Evolutionary conservation across 2,329 filamentous ascomycete genomes (phyloP).

Genomic region (Nemania sp.): DNA sequence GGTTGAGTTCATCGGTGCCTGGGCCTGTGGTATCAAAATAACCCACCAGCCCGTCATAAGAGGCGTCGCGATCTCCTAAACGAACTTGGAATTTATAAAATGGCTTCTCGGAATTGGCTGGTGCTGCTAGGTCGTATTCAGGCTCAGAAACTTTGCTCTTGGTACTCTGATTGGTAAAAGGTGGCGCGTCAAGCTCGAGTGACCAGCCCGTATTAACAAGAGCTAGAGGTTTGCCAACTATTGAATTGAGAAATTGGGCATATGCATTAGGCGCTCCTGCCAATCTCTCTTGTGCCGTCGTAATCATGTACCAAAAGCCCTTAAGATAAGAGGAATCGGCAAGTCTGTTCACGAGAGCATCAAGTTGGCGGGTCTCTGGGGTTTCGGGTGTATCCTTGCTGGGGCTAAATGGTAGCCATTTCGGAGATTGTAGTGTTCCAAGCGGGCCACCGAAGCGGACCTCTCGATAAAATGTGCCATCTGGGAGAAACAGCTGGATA

Average conservation of each 20-base stretch:
- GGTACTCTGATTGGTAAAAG: constrained; percentile 30
- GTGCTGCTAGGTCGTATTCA: background rate
- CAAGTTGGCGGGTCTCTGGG: constrained; percentile 34
- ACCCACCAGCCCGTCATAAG: constrained; percentile 45
- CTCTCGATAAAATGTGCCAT: constrained; percentile 49
- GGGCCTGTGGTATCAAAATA: constrained; percentile 40
- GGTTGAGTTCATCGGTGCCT: constrained; percentile 27
- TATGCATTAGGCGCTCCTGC: constrained; percentile 42
- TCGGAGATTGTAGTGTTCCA: constrained; percentile 24
- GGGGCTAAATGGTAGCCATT: constrained; percentile 44
- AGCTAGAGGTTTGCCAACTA: constrained; percentile 47
- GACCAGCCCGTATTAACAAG: constrained; percentile 46
- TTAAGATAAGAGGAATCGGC: constrained; percentile 35
- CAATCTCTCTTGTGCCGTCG: constrained; percentile 31
- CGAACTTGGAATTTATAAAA: constrained; percentile 43
- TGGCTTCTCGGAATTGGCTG: background rate
- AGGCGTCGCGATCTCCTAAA: constrained; percentile 41
- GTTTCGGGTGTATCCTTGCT: background rate
- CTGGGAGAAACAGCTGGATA: constrained; percentile 46
- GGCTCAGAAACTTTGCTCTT: background rate
- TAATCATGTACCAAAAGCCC: constrained; percentile 44
- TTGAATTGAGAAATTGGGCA: constrained; percentile 39
- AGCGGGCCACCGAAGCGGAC: constrained; percentile 42
- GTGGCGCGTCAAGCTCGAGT: constrained; percentile 40
- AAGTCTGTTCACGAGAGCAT: constrained; percentile 34